Evolutionary conservation across 148 eudicot genomes (phyloP).

Genomic region (Spergularia bocconei): DNA sequence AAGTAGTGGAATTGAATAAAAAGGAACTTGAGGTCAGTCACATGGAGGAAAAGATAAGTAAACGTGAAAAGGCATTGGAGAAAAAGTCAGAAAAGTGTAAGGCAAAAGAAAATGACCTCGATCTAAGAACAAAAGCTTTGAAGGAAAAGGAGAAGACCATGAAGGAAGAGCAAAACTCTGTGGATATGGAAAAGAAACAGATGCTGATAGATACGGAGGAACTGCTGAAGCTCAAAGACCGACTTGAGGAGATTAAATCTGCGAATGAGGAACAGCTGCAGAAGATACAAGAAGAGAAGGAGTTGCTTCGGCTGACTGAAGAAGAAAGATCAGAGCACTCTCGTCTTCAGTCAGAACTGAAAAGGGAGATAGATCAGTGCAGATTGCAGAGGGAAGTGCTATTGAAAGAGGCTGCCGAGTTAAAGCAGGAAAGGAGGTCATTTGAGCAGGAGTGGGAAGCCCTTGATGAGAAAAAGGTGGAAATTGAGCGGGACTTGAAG

Average conservation of each 20-base stretch:
- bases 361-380: constrained; percentile 67
- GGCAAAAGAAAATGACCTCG: constrained; percentile 69
- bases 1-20: constrained; percentile 56
- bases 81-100: constrained; percentile 72
- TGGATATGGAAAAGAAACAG: constrained; percentile 71
- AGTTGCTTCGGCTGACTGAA: constrained; percentile 73
- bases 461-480: constrained; percentile 74
- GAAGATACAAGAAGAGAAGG: constrained; percentile 56
- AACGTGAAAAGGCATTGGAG: constrained; percentile 79
- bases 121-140: constrained; percentile 48
- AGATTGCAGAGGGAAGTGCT: constrained; percentile 64
- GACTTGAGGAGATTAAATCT: constrained; percentile 55
- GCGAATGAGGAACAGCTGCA: constrained; percentile 52
- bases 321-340: constrained; percentile 70
- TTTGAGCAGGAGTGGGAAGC: constrained; percentile 99
- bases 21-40: constrained; percentile 74
- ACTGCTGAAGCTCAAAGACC: constrained; percentile 53
- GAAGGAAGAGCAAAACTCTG: constrained; percentile 56
- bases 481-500: constrained; percentile 52
- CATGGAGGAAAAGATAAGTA: constrained; percentile 66
- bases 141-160: constrained; percentile 76
- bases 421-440: constrained; percentile 66
- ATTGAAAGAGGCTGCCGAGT: constrained; percentile 67
- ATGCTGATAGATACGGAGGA: constrained; percentile 51
- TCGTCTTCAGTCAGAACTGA: constrained; percentile 78